Percentiles rank a stretch among this genome's conserved stretches.
These are phyloP conservation scores for Cinnamomum chago DNA, from an alignment of 164 flowering plant genomes.

Conservation along the genomic window DNA sequence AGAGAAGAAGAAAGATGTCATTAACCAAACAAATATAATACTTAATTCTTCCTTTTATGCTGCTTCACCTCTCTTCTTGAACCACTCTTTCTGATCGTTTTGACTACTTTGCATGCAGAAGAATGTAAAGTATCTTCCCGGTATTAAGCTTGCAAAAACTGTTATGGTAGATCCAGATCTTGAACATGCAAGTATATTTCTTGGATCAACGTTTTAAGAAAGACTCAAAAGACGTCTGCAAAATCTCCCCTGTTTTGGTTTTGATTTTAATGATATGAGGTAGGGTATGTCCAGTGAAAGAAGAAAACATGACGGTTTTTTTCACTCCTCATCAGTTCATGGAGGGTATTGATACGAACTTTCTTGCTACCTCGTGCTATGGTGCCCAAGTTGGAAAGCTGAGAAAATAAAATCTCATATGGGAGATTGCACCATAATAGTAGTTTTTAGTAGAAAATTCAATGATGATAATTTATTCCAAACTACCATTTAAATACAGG, in stretches of 20 bases:
- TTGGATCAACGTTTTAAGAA: background rate
- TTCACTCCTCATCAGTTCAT: conserved; percentile 95
- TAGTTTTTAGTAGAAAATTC: no score
- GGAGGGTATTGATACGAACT: conserved; percentile 36
- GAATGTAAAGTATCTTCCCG: conserved; percentile 93
- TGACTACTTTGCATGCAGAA: conserved; percentile 38
- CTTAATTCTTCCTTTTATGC: no score
- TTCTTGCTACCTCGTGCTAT: no score
- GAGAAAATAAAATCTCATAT: no score
- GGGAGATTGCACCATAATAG: no score
- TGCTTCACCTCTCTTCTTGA: background rate
- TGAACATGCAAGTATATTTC: conserved; percentile 66
- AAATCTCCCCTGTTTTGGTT: background rate
- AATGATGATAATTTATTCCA: no score
- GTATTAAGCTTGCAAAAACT: conserved; percentile 83
- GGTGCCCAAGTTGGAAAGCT: no score
- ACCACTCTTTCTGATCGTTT: background rate
- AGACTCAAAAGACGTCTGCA: background rate
- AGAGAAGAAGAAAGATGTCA: no score
- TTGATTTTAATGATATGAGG: background rate
- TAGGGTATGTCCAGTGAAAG: conserved; percentile 52
- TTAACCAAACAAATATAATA: no score
- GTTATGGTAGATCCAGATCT: conserved; percentile 87
- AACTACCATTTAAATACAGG: no score
- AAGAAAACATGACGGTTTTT: conserved; percentile 85